Base-by-base conservation (phyloP, 2,329 filamentous ascomycete species). In the Ophiostoma sp. region DNA sequence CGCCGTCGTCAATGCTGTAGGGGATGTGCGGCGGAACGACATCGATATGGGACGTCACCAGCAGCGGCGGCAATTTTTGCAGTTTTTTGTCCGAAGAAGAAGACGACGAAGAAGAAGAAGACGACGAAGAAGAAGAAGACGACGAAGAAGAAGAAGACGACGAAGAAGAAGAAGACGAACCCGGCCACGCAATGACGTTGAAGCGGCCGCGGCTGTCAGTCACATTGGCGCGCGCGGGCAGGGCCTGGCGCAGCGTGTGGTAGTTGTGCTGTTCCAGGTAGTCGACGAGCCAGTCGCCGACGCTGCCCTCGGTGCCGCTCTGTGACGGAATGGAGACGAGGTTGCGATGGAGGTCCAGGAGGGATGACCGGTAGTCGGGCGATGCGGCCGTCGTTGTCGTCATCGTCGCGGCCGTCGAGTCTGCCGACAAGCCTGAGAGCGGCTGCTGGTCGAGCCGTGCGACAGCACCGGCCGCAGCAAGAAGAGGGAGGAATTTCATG, bases 31-130 rank as follows among this genome's bases (percentile, higher is more conserved):
- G 91, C 0, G 91, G 90, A 0, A 92, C 89, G 1, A 86, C 86
- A 76, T 97, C 94, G 75, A 96, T 94, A 78, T 97, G 93, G 70
- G 90, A 93, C 1, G 89, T 89, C 1, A 94, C 79, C n/a, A 93
- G 81, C 13, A 92, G 81, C 44, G 83, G 84, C 1, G 88, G 85
- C 11, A 71, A 41, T 13, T 41, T 48, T 1, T 23, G 13, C 2
- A 64, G 41, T 4, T n/a, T 23, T 11, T 41, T 41, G 39, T 31
- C 11, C 4, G 39, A 44, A 20, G 41, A 2, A 5, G 35, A n/a
- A 10, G 48, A 17, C 8, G 31, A n/a, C 20, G 35, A n/a, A 20
- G 41, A 20, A 11, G 27, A 17, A 0, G 62, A 20, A 31, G 15
- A 33, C 1, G 35, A 36, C 4, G 39, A 41, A 15, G 39, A 41